Conservation (phyloP, 192 early-diverging fungal species). For the Coemansia sp. region DNA sequence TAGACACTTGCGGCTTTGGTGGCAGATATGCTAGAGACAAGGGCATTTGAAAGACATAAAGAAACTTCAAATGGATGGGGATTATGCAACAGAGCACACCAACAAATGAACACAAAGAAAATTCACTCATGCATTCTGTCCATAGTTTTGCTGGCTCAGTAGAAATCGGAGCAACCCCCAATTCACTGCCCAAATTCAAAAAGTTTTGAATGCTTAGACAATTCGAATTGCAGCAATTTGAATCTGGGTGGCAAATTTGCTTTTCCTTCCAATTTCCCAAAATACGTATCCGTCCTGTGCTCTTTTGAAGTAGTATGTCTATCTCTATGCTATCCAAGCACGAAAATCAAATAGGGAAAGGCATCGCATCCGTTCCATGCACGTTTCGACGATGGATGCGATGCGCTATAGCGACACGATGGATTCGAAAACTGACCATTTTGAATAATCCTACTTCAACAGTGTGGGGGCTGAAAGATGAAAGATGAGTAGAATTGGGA, state of each 20-base stretch:
- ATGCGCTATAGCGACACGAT: slow-evolving; percentile 11
- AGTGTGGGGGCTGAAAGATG: background rate
- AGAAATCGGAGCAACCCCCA: background rate
- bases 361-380: slow-evolving; percentile 12
- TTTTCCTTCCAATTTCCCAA: background rate
- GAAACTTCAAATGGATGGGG: no score
- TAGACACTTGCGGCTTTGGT: no score
- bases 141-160: no score
- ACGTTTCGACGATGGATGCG: slow-evolving; percentile 29
- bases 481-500: slow-evolving; percentile 24
- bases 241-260: background rate
- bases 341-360: background rate
- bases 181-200: background rate
- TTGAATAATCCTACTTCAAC: slow-evolving; percentile 32
- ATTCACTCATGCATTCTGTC: no score
- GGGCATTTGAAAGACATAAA: no score
- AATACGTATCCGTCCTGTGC: background rate
- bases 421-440: slow-evolving; percentile 52
- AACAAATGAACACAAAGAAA: no score
- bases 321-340: slow-evolving; percentile 5
- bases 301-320: background rate
- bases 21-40: no score
- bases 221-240: background rate
- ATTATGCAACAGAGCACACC: no score
- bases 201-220: background rate